These are phyloP conservation scores for Nakazawaea peltata DNA, from an alignment of 805 yeast species.

Conservation along the genomic window DNA sequence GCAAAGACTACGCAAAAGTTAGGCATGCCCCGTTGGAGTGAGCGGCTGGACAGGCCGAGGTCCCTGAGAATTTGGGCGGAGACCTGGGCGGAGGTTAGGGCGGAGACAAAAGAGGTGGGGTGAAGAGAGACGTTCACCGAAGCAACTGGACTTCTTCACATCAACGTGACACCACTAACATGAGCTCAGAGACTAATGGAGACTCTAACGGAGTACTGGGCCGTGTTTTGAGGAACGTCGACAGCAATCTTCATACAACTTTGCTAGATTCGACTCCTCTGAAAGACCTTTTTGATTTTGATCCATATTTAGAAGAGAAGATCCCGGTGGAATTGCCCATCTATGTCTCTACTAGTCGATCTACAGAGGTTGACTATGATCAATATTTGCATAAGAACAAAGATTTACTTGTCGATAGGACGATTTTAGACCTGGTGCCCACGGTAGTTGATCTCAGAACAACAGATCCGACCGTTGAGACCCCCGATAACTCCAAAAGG, in stretches of 20 bases:
- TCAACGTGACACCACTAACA: no score
- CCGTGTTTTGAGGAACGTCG: slow-evolving; percentile 5
- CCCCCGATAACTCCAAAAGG: background rate
- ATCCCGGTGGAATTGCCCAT: slow-evolving; percentile 16
- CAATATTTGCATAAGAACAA: slow-evolving; percentile 1
- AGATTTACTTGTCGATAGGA: background rate
- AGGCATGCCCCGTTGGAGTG: no score
- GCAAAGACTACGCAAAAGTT: no score
- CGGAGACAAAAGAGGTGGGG: no score
- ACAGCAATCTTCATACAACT: slow-evolving; percentile 2
- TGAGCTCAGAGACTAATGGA: no score
- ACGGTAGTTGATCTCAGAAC: background rate
- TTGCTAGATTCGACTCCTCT: slow-evolving; percentile 1
- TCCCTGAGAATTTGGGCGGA: no score
- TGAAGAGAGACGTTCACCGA: no score
- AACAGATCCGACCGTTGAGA: background rate
- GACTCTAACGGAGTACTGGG: no score
- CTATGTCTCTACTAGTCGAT: slow-evolving; percentile 13
- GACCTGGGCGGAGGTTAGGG: no score
- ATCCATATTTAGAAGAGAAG: slow-evolving; percentile 15
- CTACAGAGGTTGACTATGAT: slow-evolving; percentile 7
- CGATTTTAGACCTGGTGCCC: background rate
- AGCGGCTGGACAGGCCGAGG: no score
- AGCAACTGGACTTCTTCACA: no score
- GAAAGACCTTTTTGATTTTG: slow-evolving; percentile 28